Conservation (phyloP, 305 asterid species). For the Stenogyne calaminthoides region DNA sequence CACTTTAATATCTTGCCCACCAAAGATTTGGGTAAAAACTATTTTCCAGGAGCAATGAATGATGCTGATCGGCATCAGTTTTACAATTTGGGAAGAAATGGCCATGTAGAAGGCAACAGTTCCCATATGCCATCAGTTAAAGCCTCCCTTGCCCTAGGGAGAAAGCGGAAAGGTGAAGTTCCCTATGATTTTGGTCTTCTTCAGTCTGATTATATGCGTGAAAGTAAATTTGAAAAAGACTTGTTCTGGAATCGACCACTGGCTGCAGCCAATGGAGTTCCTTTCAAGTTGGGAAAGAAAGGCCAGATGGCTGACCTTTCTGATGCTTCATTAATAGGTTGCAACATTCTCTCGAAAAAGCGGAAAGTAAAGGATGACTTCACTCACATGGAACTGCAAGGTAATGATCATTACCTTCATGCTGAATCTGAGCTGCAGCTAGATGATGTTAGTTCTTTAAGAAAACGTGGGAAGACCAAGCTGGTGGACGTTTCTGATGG, state of each 20-base stretch:
- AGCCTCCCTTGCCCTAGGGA: slow-evolving; percentile 39
- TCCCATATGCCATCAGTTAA: slow-evolving; percentile 50
- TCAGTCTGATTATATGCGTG: slow-evolving; percentile 52
- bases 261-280: slow-evolving; percentile 51
- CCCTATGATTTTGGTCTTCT: slow-evolving; percentile 49
- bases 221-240: slow-evolving; percentile 55
- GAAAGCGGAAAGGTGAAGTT: slow-evolving; percentile 57
- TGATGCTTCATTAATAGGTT: slow-evolving; percentile 59
- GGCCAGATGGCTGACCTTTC: slow-evolving; percentile 54
- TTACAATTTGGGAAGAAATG: slow-evolving; percentile 60
- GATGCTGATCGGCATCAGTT: slow-evolving; percentile 52
- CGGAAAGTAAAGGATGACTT: slow-evolving; percentile 70
- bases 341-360: slow-evolving; percentile 67
- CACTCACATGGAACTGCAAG: slow-evolving; percentile 48
- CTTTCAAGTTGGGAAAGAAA: slow-evolving; percentile 66
- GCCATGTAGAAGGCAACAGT: slow-evolving; percentile 57
- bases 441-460: slow-evolving; percentile 49
- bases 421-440: slow-evolving; percentile 53
- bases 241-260: slow-evolving; percentile 53
- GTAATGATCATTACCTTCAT: slow-evolving; percentile 44
- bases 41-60: slow-evolving; percentile 52
- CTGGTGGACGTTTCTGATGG: slow-evolving; percentile 51
- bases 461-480: slow-evolving; percentile 71
- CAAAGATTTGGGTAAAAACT: slow-evolving; percentile 43
- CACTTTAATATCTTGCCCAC: slow-evolving; percentile 48